Evolutionary conservation across 2,329 filamentous ascomycete species (phyloP), one percentile per base, ranked within the genome.

Genomic region (Drechslerella dactyloides): DNA sequence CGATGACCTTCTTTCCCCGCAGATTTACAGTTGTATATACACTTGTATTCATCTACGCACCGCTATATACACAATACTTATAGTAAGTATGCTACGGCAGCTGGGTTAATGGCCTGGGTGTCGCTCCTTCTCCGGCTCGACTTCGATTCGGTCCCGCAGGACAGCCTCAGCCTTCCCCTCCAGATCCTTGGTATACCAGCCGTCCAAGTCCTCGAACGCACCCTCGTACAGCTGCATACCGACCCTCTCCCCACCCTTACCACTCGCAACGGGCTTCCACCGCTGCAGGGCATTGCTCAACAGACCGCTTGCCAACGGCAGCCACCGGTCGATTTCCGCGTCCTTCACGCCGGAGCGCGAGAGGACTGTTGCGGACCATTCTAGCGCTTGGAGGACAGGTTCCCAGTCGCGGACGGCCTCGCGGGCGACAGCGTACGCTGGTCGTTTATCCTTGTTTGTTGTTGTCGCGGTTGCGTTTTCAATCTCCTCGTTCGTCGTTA

Each of bases 221-320:
- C 59, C 66, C n/a, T 70, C 66, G 30, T 70, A 70, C 21, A 70
- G 21, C 30, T 56, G 54, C 66, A 70, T 70, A 23, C 66, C 66
- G 11, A 70, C 21, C 35, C 55, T 54, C 2, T 48, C 52, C 2
- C 35, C 35, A 17, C 66, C 66, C 13, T 42, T 15, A 5, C 24
- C 50, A 24, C 11, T 10, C 35, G 66, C 66, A 4, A 70, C 17
- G 0, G 66, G 59, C 21, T 46, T 58, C 66, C 66, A 70, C 40
- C 53, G 46, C 21, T 40, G 50, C 17, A 64, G 15, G 23, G 66
- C 58, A 4, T 58, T 37, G 3, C 53, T 37, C 11, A 70, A 17
- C 35, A 60, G 19, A 5, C 48, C 50, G 23, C 53, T 63, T 4
- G 66, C 66, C 3, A 21, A 15, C 21, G 66, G 66, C 37, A 70